Percentiles rank a stretch among this genome's conserved stretches.
Conservation (phyloP, 305 asterid species). For the Fraxinus baroniana region DNA sequence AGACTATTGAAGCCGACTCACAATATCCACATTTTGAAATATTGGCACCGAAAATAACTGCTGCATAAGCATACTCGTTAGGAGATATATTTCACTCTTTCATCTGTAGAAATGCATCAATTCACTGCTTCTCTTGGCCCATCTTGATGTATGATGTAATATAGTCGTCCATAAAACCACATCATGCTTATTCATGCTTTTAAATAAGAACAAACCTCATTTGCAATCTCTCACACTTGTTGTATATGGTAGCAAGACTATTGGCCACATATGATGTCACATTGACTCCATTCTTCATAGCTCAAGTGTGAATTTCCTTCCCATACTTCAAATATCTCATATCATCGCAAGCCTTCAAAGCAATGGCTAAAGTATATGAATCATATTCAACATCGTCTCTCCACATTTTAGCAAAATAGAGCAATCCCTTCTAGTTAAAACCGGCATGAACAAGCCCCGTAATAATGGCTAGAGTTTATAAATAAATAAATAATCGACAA, state of each 20-base stretch:
- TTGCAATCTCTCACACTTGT: neutral
- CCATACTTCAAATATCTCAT: conserved; percentile 53
- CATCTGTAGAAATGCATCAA: conserved; percentile 60
- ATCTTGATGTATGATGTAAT: conserved; percentile 62
- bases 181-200: conserved; percentile 57
- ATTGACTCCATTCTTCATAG: conserved; percentile 62
- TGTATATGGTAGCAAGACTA: conserved; percentile 44
- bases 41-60: conserved; percentile 65
- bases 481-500: too few relatives aligned
- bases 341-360: conserved; percentile 81
- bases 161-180: conserved; percentile 84
- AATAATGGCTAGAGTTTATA: conserved; percentile 42
- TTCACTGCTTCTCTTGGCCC: conserved; percentile 56
- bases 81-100: conserved; percentile 48
- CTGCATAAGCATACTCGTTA: conserved; percentile 72
- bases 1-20: conserved; percentile 44
- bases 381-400: conserved; percentile 52
- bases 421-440: conserved; percentile 47
- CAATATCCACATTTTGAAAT: conserved; percentile 57
- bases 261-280: conserved; percentile 63
- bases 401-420: conserved; percentile 68
- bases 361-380: conserved; percentile 72
- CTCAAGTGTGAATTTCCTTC: conserved; percentile 66
- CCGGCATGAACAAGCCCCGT: conserved; percentile 81
- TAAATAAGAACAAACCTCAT: conserved; percentile 8